These are phyloP conservation scores for Amylostereum chailletii DNA, from an alignment of 1,284 basidiomycete species.

Conservation along the genomic window DNA sequence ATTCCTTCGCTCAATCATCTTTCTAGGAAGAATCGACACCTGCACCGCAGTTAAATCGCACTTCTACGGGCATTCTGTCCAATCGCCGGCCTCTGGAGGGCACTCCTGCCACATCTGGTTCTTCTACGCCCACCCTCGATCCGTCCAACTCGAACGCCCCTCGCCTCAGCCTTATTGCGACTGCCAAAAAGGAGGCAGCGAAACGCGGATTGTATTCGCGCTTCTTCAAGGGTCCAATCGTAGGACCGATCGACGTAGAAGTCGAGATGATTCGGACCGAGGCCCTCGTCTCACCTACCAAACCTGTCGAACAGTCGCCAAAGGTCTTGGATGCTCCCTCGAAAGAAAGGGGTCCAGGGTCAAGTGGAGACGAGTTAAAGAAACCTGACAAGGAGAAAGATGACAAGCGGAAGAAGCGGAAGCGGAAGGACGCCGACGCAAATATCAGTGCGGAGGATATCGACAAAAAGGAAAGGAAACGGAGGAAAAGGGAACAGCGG, in stretches of 20 bases:
- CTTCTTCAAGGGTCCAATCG: slow-evolving; percentile 71
- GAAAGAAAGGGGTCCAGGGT: slow-evolving; percentile 3
- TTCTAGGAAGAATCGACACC: slow-evolving; percentile 16
- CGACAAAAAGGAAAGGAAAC: slow-evolving; percentile 1
- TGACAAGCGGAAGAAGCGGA: slow-evolving; percentile 1
- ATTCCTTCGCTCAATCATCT: slow-evolving; percentile 4
- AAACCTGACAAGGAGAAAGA: not conserved
- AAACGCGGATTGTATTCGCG: slow-evolving; percentile 65
- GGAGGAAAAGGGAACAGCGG: not conserved
- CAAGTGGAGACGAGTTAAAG: slow-evolving; percentile 11
- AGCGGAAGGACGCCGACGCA: slow-evolving; percentile 1
- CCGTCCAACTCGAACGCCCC: slow-evolving; percentile 20
- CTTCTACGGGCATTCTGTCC: slow-evolving; percentile 70
- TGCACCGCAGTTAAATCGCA: slow-evolving; percentile 37
- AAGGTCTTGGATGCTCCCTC: not conserved
- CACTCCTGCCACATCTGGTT: slow-evolving; percentile 39
- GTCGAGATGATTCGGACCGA: slow-evolving; percentile 7
- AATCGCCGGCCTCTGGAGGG: slow-evolving; percentile 53
- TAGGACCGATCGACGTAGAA: slow-evolving; percentile 35
- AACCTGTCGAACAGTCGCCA: not conserved
- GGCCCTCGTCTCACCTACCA: not conserved
- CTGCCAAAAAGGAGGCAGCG: slow-evolving; percentile 74
- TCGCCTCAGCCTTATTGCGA: slow-evolving; percentile 47
- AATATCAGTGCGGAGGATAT: not conserved
- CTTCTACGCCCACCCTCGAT: slow-evolving; percentile 29